Conservation (phyloP, 306 rosid genomes). For the barrel medic (Medicago truncatula) region MtrunA17r5.0-ANR NC_053046.1:12194001-12194500, state of each 20-base stretch:
- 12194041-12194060: constrained; percentile 22
- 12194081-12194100: constrained; percentile 34
- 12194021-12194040: constrained; percentile 53
- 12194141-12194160: constrained; percentile 14
- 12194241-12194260: constrained; percentile 25
- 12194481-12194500: constrained; percentile 84
- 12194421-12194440: constrained; percentile 89
- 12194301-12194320: constrained; percentile 40
- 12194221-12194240: constrained; percentile 28
- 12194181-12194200: constrained; percentile 33
- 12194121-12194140: constrained; percentile 29
- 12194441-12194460: constrained; percentile 78
- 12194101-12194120: constrained; percentile 35
- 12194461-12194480: constrained; percentile 65
- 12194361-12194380: constrained; percentile 75
- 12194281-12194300: constrained; percentile 32
- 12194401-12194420: constrained; percentile 80
- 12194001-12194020: constrained; percentile 56
- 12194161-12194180: constrained; percentile 36
- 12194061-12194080: constrained; percentile 1
- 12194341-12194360: constrained; percentile 82
- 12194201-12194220: constrained; percentile 32
- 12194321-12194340: constrained; percentile 71
- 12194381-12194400: constrained; percentile 92
- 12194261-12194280: constrained; percentile 34